Evolutionary conservation across 2,329 filamentous ascomycete genomes (phyloP).

Genomic region (Teratosphaeria nubilosa): DNA sequence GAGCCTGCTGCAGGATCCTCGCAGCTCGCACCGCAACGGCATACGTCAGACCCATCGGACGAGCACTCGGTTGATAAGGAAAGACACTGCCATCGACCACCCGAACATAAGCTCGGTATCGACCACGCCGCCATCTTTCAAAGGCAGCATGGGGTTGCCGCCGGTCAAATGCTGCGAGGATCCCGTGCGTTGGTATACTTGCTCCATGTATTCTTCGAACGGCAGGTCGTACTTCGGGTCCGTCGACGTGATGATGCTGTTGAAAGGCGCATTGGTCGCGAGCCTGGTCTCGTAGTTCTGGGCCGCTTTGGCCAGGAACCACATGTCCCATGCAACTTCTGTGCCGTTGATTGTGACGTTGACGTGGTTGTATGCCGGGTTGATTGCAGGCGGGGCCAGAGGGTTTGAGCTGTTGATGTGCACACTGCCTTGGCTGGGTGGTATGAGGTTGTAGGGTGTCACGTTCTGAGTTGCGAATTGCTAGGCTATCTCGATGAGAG

Average conservation of each 20-base stretch:
- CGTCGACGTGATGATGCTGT: conserved; percentile 33
- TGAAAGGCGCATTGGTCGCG: conserved; percentile 17
- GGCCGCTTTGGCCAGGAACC: conserved; percentile 12
- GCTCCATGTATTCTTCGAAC: conserved; percentile 12
- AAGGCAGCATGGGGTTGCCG: conserved; percentile 20
- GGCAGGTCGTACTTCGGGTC: conserved; percentile 24
- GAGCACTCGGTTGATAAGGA: neutral
- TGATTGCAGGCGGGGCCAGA: conserved; percentile 12
- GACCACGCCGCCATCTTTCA: conserved; percentile 14
- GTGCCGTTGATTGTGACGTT: too few relatives aligned
- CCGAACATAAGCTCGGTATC: conserved; percentile 12
- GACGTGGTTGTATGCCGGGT: conserved; percentile 20
- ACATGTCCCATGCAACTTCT: too few relatives aligned
- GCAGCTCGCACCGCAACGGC: too few relatives aligned
- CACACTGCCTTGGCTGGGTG: conserved; percentile 5
- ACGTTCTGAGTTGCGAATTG: conserved; percentile 7
- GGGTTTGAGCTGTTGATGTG: conserved; percentile 17
- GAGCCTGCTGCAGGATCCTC: too few relatives aligned
- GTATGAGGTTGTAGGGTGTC: conserved; percentile 5
- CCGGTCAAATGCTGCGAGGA: conserved; percentile 14
- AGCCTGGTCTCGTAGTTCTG: conserved; percentile 3
- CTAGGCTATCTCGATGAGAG: conserved; percentile 9
- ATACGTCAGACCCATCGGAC: too few relatives aligned
- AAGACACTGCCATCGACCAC: conserved; percentile 19
- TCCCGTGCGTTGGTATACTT: conserved; percentile 10